These are phyloP conservation scores for Rhynchospora tenuis DNA, from an alignment of 176 grass and related monocot genomes.

Conservation along the genomic window DNA sequence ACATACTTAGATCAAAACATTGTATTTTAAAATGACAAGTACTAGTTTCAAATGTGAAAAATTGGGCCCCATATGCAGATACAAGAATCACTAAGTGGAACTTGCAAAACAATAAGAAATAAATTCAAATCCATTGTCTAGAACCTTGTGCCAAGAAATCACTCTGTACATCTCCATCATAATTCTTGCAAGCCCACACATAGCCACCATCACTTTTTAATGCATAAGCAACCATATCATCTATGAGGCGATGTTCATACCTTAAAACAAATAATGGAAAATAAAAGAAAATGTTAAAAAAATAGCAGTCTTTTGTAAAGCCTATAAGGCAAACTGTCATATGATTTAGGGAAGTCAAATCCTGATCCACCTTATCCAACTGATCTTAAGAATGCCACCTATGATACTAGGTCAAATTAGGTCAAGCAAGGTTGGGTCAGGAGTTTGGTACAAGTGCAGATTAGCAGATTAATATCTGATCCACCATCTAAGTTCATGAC, in stretches of 20 bases:
- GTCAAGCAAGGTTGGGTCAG: background rate
- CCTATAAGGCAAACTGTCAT: background rate
- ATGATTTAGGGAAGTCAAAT: background rate
- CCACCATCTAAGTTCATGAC: background rate
- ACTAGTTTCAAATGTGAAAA: background rate
- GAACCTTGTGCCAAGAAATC: slow-evolving; percentile 91
- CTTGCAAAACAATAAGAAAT: background rate
- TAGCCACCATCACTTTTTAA: slow-evolving; percentile 94
- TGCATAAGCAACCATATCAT: slow-evolving; percentile 99
- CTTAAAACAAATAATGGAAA: slow-evolving; percentile 20
- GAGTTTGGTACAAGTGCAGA: background rate
- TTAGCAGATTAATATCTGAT: background rate
- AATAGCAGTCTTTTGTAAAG: background rate
- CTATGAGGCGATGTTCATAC: slow-evolving; percentile 96
- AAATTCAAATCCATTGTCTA: background rate
- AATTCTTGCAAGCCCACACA: slow-evolving; percentile 99
- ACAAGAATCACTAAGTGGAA: background rate
- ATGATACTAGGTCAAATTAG: background rate
- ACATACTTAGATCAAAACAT: background rate
- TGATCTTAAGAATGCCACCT: background rate
- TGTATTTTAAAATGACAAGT: background rate
- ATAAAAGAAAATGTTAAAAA: background rate
- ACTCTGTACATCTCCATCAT: slow-evolving; percentile 93
- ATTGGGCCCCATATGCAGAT: background rate
- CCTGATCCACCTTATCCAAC: background rate